Evolutionary conservation across 768 basidiomycete genomes (phyloP).

Genomic region (Panaeolus papilionaceus): DNA sequence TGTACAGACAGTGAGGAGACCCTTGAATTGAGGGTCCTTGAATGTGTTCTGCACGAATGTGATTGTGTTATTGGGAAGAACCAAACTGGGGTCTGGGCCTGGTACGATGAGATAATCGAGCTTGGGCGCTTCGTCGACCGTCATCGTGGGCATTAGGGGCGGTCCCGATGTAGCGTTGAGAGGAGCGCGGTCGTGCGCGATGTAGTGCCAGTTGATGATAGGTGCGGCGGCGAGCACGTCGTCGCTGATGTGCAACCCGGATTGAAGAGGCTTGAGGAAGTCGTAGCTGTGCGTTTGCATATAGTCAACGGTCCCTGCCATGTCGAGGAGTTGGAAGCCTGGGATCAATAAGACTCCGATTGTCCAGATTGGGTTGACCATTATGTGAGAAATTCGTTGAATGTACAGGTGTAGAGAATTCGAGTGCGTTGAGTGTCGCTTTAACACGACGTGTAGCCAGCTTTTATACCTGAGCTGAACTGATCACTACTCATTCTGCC

Average conservation of each 20-base stretch:
- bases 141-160: slow-evolving; percentile 26
- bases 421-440: not conserved
- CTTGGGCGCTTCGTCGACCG: slow-evolving; percentile 27
- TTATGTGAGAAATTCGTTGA: not conserved
- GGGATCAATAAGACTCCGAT: slow-evolving; percentile 32
- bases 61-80: slow-evolving; percentile 21
- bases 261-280: slow-evolving; percentile 1
- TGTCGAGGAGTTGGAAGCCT: slow-evolving; percentile 33
- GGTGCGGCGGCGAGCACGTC: slow-evolving; percentile 28
- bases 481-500: not conserved
- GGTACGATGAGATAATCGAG: slow-evolving; percentile 36
- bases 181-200: slow-evolving; percentile 28
- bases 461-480: not conserved
- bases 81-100: slow-evolving; percentile 23
- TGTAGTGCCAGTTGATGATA: slow-evolving; percentile 32
- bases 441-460: not conserved
- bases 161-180: slow-evolving; percentile 27
- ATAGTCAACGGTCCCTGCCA: slow-evolving; percentile 33
- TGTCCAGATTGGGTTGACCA: slow-evolving; percentile 10
- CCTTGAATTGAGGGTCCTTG: slow-evolving; percentile 27
- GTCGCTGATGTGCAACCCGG: not conserved
- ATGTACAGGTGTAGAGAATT: no score
- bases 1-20: slow-evolving; percentile 33
- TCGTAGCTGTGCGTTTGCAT: slow-evolving; percentile 28
- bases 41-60: slow-evolving; percentile 26